A percentile compares a stretch with the other conserved stretches of the same genome.
These are phyloP conservation scores for Boechera divaricarpa DNA, from an alignment of 345 rosid genomes.

Conservation along the genomic window DNA sequence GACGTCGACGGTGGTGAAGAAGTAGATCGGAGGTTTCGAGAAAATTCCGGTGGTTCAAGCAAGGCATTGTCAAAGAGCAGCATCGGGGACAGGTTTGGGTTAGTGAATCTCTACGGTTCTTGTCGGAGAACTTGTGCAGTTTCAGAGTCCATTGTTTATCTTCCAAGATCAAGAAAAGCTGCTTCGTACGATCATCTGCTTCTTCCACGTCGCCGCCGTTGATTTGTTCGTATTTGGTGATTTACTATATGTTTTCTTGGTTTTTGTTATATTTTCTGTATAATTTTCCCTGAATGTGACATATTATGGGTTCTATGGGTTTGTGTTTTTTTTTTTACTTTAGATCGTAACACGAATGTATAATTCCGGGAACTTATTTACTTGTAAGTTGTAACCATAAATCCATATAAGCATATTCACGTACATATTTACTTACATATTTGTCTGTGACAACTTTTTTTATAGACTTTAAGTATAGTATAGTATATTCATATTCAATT, in stretches of 20 bases:
- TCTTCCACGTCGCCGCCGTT: constrained; percentile 37
- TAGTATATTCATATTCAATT: constrained; percentile 19
- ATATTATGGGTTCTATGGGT: constrained; percentile 24
- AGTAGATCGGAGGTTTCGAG: constrained; percentile 17
- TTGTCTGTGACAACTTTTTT: neutral
- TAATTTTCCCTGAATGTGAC: constrained; percentile 37
- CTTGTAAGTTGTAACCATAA: constrained; percentile 28
- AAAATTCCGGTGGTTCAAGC: constrained; percentile 31
- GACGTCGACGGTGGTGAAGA: constrained; percentile 11
- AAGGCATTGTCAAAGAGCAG: constrained; percentile 39
- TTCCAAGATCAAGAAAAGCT: constrained; percentile 55
- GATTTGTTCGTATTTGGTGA: constrained; percentile 14
- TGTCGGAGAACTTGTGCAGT: constrained; percentile 72
- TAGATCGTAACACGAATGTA: constrained; percentile 24
- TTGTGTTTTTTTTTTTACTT: neutral
- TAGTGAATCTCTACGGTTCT: constrained; percentile 62
- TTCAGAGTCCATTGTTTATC: constrained; percentile 72
- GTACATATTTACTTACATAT: neutral
- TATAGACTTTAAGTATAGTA: neutral
- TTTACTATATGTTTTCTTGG: neutral
- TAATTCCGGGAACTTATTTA: neutral
- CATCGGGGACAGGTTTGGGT: constrained; percentile 63
- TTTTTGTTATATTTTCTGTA: constrained; percentile 7
- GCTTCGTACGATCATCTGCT: constrained; percentile 40
- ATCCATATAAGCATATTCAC: constrained; percentile 3